Percentiles rank a stretch among this genome's conserved stretches.
Conservation (phyloP, 331 rosid species). For the Saraca asoca region DNA sequence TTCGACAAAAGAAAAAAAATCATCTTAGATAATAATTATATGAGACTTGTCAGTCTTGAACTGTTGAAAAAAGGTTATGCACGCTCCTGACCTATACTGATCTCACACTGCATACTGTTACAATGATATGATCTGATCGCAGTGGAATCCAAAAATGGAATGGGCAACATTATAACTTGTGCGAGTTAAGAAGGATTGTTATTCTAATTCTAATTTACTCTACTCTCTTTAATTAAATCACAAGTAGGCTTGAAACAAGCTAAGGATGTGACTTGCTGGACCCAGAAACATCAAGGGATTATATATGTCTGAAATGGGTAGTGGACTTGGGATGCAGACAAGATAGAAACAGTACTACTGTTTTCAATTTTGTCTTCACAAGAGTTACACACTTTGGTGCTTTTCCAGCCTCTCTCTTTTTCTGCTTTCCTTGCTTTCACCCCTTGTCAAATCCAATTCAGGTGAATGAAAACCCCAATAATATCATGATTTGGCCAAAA, state of each 20-base stretch:
- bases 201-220: neutral
- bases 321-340: constrained; percentile 8
- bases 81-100: neutral
- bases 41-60: neutral
- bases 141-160: neutral
- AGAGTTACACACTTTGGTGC: constrained; percentile 10
- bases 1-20: neutral
- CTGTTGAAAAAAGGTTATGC: neutral
- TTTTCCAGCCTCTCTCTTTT: constrained; percentile 20
- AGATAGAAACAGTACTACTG: neutral
- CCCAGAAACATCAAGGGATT: constrained; percentile 8
- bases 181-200: neutral
- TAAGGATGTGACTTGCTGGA: neutral
- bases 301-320: neutral
- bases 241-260: neutral
- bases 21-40: neutral
- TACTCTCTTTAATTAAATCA: neutral
- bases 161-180: neutral
- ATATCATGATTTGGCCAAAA: constrained; percentile 29
- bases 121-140: neutral
- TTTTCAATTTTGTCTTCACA: constrained; percentile 5
- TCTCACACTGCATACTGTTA: too few species aligned
- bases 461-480: constrained; percentile 4
- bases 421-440: constrained; percentile 16
- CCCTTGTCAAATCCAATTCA: constrained; percentile 20